Conservation (phyloP, 2,329 filamentous ascomycete species). For the Akanthomyces dipterigenus region DNA sequence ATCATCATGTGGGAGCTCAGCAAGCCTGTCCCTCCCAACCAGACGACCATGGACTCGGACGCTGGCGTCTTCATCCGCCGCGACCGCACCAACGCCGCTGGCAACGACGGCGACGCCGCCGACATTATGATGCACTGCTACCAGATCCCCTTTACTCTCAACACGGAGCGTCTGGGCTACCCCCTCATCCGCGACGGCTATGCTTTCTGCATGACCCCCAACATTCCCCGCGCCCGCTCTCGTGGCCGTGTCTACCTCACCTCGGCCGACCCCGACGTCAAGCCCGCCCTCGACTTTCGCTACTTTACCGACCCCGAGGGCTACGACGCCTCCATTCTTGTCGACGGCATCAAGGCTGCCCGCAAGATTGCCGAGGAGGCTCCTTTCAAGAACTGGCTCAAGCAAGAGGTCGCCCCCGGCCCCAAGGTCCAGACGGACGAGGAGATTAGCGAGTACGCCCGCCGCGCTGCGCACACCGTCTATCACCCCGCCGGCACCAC, state of each 20-base stretch:
- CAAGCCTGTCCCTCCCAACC: slow-evolving; percentile 64
- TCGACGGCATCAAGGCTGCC: slow-evolving; percentile 70
- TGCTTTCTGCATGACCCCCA: slow-evolving; percentile 90
- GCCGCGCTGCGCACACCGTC: slow-evolving; percentile 76
- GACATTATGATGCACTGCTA: slow-evolving; percentile 98
- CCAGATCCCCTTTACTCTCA: slow-evolving; percentile 86
- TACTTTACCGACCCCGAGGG: slow-evolving; percentile 85
- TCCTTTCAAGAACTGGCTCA: slow-evolving; percentile 78
- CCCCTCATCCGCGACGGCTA: slow-evolving; percentile 57
- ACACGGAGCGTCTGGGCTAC: slow-evolving; percentile 75
- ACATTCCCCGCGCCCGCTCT: slow-evolving; percentile 77
- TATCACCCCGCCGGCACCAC: slow-evolving; percentile 88
- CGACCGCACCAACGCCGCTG: slow-evolving; percentile 59
- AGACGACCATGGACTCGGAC: slow-evolving; percentile 88
- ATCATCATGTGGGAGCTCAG: slow-evolving; percentile 71
- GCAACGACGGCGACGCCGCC: slow-evolving; percentile 65
- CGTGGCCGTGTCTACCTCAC: slow-evolving; percentile 73
- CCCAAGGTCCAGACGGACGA: slow-evolving; percentile 69
- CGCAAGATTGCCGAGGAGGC: slow-evolving; percentile 67
- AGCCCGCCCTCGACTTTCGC: slow-evolving; percentile 79
- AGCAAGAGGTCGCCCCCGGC: slow-evolving; percentile 73
- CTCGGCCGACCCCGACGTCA: slow-evolving; percentile 65
- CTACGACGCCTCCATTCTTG: slow-evolving; percentile 76
- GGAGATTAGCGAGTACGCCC: slow-evolving; percentile 73
- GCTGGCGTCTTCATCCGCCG: slow-evolving; percentile 83